phyloP scores from a whole-genome alignment of 2,329 filamentous ascomycete genomes.

The Penicillium sp. region DNA sequence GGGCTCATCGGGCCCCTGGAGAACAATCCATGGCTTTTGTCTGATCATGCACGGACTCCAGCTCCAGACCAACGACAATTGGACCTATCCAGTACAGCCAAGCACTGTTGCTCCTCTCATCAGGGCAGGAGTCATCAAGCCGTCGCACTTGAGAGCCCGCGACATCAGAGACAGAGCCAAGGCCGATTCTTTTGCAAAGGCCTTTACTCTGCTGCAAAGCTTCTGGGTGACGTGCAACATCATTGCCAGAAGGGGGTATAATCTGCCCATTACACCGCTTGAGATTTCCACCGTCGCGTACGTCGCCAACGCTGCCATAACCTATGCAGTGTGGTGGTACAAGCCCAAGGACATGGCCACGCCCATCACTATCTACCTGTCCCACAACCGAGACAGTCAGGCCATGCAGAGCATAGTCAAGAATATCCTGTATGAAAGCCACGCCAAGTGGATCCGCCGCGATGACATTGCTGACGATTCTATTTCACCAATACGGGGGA shows the following conservation, averaged over 20 bases:
- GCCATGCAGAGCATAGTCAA: slow-evolving; percentile 4
- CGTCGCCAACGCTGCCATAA: slow-evolving; percentile 7
- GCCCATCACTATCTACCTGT: slow-evolving; percentile 12
- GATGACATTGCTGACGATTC: too few species aligned
- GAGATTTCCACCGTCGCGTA: slow-evolving; percentile 17
- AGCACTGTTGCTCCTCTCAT: slow-evolving; percentile 8
- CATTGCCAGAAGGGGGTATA: slow-evolving; percentile 12
- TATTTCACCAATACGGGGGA: too few species aligned
- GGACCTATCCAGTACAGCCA: slow-evolving; percentile 7
- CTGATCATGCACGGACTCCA: slow-evolving; percentile 5
- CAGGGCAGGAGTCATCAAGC: slow-evolving; percentile 9
- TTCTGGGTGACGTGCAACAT: slow-evolving; percentile 9
- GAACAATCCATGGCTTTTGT: slow-evolving; percentile 3
- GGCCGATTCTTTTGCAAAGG: slow-evolving; percentile 13
- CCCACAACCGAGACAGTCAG: slow-evolving; percentile 4
- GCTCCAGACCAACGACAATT: slow-evolving; percentile 9
- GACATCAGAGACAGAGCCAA: slow-evolving; percentile 19
- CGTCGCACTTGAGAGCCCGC: slow-evolving; percentile 1
- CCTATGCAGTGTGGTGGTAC: slow-evolving; percentile 16
- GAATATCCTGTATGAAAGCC: neutral
- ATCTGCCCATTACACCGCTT: slow-evolving; percentile 11
- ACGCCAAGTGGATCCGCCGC: slow-evolving; percentile 1
- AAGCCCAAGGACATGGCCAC: slow-evolving; percentile 19
- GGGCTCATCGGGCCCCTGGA: slow-evolving; percentile 1
- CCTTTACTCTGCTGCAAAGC: slow-evolving; percentile 12